Conservation (phyloP, 1,139 yeast species). For the Petasospora fabianii region DNA sequence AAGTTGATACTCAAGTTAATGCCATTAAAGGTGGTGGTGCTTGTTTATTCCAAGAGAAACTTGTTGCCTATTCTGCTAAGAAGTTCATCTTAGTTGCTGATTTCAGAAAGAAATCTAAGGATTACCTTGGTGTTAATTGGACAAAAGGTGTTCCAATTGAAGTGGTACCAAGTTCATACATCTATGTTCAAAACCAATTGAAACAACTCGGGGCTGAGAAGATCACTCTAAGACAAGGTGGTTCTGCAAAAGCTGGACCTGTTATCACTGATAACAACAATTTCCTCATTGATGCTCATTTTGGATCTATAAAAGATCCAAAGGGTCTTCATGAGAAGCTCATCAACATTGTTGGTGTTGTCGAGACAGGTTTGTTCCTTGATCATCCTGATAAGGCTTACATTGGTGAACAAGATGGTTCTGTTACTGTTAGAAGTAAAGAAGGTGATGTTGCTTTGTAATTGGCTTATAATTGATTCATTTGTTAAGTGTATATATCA, state of each 20-base stretch:
- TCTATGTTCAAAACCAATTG: slow-evolving; percentile 67
- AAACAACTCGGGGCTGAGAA: slow-evolving; percentile 59
- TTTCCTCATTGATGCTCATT: slow-evolving; percentile 89
- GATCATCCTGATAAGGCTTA: slow-evolving; percentile 71
- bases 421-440: slow-evolving; percentile 38
- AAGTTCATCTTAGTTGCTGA: slow-evolving; percentile 90
- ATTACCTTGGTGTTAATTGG: slow-evolving; percentile 75
- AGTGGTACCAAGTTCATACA: slow-evolving; percentile 85
- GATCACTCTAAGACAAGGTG: slow-evolving; percentile 78
- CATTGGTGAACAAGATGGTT: slow-evolving; percentile 81
- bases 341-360: slow-evolving; percentile 85
- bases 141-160: slow-evolving; percentile 92
- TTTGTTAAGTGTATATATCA: too few relatives aligned
- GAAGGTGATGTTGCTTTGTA: slow-evolving; percentile 20
- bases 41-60: slow-evolving; percentile 92
- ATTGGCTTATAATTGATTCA: not conserved
- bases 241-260: slow-evolving; percentile 94
- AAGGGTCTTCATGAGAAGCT: slow-evolving; percentile 56
- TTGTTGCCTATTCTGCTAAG: slow-evolving; percentile 79
- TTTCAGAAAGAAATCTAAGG: slow-evolving; percentile 70
- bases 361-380: slow-evolving; percentile 91
- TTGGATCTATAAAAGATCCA: slow-evolving; percentile 72
- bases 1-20: slow-evolving; percentile 75
- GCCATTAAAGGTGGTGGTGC: slow-evolving; percentile 99
- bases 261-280: slow-evolving; percentile 96